Percentiles rank a stretch among this genome's conserved stretches.
These are phyloP conservation scores for Nephelium lappaceum DNA, from an alignment of 345 rosid genomes.

Conservation along the genomic window DNA sequence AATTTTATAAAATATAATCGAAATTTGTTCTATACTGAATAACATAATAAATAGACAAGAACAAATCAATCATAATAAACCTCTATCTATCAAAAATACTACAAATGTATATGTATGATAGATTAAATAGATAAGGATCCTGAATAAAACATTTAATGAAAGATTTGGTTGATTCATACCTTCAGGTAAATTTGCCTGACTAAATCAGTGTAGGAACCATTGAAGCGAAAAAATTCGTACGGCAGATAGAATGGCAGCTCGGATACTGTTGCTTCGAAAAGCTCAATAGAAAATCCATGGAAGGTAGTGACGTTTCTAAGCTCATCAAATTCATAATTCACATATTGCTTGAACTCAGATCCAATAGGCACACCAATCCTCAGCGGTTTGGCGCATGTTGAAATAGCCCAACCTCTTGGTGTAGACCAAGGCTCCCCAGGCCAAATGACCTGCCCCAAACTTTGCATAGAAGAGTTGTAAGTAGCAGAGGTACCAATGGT, in stretches of 20 bases:
- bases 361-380: constrained; percentile 29
- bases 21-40: too few species aligned
- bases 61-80: too few species aligned
- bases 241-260: constrained; percentile 24
- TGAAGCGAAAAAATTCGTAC: constrained; percentile 4
- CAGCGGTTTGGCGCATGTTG: constrained; percentile 11
- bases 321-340: not conserved
- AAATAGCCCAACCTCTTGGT: constrained; percentile 31
- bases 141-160: too few species aligned
- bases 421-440: constrained; percentile 24
- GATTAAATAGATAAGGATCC: too few species aligned
- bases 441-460: constrained; percentile 26
- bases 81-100: too few species aligned
- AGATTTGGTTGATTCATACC: constrained; percentile 1
- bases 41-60: too few species aligned
- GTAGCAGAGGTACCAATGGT: not conserved
- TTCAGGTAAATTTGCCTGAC: constrained; percentile 22
- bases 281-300: constrained; percentile 23
- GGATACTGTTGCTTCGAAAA: not conserved
- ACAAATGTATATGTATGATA: too few species aligned
- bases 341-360: constrained; percentile 8
- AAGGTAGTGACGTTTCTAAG: not conserved
- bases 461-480: constrained; percentile 17
- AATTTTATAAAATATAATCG: too few species aligned
- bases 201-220: constrained; percentile 16